Conservation (phyloP, 164 flowering plant species). For the Annona cherimola region DNA sequence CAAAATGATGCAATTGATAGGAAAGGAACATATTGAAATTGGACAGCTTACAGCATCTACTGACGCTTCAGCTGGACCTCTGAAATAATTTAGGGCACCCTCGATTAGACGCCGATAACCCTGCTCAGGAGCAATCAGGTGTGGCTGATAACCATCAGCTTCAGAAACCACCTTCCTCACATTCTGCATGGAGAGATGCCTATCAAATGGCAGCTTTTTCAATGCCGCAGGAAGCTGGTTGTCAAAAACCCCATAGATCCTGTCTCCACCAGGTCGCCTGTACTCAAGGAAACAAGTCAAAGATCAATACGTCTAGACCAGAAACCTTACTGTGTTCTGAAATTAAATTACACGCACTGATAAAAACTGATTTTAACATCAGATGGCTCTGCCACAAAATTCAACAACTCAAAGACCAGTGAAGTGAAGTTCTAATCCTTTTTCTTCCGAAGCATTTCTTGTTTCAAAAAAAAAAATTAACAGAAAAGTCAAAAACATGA, state of each 20-base stretch:
- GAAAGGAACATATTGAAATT: not conserved
- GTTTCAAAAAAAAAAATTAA: no score
- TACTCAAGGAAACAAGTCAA: slow-evolving; percentile 2
- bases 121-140: slow-evolving; percentile 82
- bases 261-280: slow-evolving; percentile 90
- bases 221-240: slow-evolving; percentile 79
- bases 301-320: no score
- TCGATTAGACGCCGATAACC: slow-evolving; percentile 81
- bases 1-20: not conserved
- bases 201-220: slow-evolving; percentile 81
- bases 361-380: no score
- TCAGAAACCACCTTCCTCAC: slow-evolving; percentile 71
- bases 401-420: no score
- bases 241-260: slow-evolving; percentile 67
- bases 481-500: no score
- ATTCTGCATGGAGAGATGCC: slow-evolving; percentile 74
- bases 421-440: no score
- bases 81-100: slow-evolving; percentile 46
- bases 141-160: slow-evolving; percentile 95
- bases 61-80: slow-evolving; percentile 72
- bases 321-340: no score
- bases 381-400: no score
- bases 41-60: slow-evolving; percentile 58
- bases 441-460: no score
- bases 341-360: no score